A percentile compares a stretch with the other conserved stretches of the same genome.
These are phyloP conservation scores for Solanum bulbocastanum DNA, from an alignment of 257 asterid species.

Conservation along the genomic window DNA sequence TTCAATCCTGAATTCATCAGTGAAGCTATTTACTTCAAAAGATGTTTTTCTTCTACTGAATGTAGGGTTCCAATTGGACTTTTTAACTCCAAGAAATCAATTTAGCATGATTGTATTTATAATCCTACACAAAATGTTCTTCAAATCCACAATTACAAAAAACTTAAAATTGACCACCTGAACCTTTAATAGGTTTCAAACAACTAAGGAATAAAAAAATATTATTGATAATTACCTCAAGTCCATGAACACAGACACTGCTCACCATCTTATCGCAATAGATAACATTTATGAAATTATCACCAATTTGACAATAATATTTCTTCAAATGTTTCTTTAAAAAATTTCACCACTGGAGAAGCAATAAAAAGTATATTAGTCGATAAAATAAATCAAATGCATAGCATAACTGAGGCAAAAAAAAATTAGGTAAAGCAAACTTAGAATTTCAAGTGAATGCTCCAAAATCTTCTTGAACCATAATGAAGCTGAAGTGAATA, in stretches of 20 bases:
- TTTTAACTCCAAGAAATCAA: neutral
- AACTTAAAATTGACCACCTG: neutral
- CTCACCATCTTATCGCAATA: conserved; percentile 20
- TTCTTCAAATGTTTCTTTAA: conserved; percentile 62
- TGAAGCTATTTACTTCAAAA: neutral
- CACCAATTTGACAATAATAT: conserved; percentile 45
- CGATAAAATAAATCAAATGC: neutral
- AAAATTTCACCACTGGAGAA: conserved; percentile 68
- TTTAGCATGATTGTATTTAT: neutral
- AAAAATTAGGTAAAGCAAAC: too few species aligned
- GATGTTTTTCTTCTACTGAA: neutral
- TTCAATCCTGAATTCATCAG: neutral
- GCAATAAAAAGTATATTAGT: neutral
- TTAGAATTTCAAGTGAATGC: too few species aligned
- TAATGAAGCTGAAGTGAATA: too few species aligned
- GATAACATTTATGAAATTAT: conserved; percentile 50
- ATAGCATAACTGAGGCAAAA: too few species aligned
- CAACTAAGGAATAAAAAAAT: neutral
- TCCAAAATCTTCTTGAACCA: too few species aligned
- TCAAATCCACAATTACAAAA: neutral
- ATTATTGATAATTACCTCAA: neutral
- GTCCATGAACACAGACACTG: neutral
- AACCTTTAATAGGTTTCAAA: neutral
- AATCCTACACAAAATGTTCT: neutral
- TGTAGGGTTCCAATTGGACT: neutral